These are phyloP conservation scores for Boletus subparvulus DNA, from an alignment of 768 basidiomycete species.

Conservation along the genomic window DNA sequence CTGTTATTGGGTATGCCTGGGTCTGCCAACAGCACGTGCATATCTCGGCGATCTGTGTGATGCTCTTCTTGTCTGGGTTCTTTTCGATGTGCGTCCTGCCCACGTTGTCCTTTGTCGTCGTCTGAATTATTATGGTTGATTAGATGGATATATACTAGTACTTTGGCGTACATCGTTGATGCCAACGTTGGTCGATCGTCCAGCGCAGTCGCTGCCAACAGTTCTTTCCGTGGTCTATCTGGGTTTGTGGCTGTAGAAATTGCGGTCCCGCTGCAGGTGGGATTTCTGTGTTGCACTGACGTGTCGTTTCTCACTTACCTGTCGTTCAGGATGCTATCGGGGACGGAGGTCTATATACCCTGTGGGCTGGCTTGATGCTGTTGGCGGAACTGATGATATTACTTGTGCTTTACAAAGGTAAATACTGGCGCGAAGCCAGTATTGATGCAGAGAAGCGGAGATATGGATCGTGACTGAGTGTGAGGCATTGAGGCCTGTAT, in stretches of 20 bases:
- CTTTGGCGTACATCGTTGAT: slow-evolving; percentile 85
- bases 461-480: neutral
- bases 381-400: slow-evolving; percentile 55
- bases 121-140: neutral
- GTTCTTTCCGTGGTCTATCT: slow-evolving; percentile 64
- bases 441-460: slow-evolving; percentile 41
- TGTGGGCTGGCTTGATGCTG: slow-evolving; percentile 60
- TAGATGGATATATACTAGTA: slow-evolving; percentile 65
- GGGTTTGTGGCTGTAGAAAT: slow-evolving; percentile 74
- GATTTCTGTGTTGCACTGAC: neutral
- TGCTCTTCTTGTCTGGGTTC: slow-evolving; percentile 75
- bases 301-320: neutral
- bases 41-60: slow-evolving; percentile 67
- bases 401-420: slow-evolving; percentile 61
- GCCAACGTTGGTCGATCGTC: slow-evolving; percentile 81
- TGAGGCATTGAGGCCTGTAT: neutral
- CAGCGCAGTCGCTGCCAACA: slow-evolving; percentile 74
- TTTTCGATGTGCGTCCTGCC: slow-evolving; percentile 58
- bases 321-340: slow-evolving; percentile 63
- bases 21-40: slow-evolving; percentile 61
- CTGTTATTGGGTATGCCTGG: slow-evolving; percentile 77
- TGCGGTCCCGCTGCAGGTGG: slow-evolving; percentile 66
- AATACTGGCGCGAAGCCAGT: slow-evolving; percentile 54
- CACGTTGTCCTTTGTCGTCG: neutral
- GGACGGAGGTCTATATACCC: slow-evolving; percentile 77